These are phyloP conservation scores for Arachnomyces sp. DNA, from an alignment of 2,329 filamentous ascomycete genomes.

Conservation along the genomic window DNA sequence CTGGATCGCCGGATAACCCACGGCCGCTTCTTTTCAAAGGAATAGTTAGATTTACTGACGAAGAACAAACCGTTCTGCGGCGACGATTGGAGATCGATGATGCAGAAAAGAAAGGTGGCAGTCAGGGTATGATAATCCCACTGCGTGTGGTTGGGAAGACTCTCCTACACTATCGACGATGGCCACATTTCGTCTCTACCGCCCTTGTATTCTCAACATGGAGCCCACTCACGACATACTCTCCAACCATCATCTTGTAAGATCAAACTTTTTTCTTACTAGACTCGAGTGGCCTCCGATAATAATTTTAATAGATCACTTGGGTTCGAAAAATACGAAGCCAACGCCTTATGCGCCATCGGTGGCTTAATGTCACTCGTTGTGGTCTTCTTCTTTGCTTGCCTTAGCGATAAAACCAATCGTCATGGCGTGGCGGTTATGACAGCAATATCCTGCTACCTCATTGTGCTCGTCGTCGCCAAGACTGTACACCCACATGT, in stretches of 20 bases:
- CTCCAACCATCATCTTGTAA: slow-evolving; percentile 40
- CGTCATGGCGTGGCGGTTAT: slow-evolving; percentile 40
- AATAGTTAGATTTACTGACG: slow-evolving; percentile 30
- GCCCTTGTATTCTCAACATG: slow-evolving; percentile 48
- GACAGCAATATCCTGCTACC: slow-evolving; percentile 38
- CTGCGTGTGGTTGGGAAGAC: slow-evolving; percentile 38
- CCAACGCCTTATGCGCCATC: slow-evolving; percentile 41
- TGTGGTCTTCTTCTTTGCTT: slow-evolving; percentile 44
- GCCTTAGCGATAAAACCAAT: slow-evolving; percentile 41
- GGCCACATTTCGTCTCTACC: slow-evolving; percentile 44
- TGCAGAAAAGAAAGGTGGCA: slow-evolving; percentile 22
- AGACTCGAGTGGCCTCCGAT: neutral
- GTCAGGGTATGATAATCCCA: slow-evolving; percentile 31
- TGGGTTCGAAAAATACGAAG: slow-evolving; percentile 39
- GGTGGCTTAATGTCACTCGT: slow-evolving; percentile 40
- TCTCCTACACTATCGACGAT: slow-evolving; percentile 38
- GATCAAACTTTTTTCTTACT: slow-evolving; percentile 1
- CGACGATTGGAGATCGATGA: slow-evolving; percentile 30
- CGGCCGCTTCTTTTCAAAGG: slow-evolving; percentile 33
- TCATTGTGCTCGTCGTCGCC: slow-evolving; percentile 38
- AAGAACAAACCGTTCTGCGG: slow-evolving; percentile 29
- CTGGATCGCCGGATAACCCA: slow-evolving; percentile 37
- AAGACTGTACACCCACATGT: slow-evolving; percentile 37
- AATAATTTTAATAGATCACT: slow-evolving; percentile 27
- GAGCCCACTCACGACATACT: slow-evolving; percentile 47